Evolutionary conservation across 2,329 filamentous ascomycete species (phyloP).

Genomic region (Penicillium psychrosexuale): DNA sequence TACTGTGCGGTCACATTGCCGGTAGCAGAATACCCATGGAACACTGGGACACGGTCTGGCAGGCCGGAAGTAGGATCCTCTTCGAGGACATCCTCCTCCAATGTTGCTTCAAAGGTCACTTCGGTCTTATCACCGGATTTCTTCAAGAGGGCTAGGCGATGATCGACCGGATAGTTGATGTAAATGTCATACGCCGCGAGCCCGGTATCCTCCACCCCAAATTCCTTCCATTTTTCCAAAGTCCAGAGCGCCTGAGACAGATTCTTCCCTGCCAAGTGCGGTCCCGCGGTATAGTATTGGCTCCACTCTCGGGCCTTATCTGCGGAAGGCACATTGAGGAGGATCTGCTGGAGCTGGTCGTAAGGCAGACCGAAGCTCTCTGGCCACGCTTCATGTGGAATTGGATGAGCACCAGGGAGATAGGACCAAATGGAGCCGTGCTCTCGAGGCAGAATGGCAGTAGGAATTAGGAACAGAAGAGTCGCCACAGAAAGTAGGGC

Average conservation of each 20-base stretch:
- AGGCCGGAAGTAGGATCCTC: constrained; percentile 77
- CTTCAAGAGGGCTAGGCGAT: constrained; percentile 65
- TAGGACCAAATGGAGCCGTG: constrained; percentile 41
- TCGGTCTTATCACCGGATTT: constrained; percentile 45
- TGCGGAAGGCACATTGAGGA: constrained; percentile 54
- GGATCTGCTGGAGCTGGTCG: constrained; percentile 54
- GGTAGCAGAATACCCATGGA: constrained; percentile 90
- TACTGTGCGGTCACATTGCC: constrained; percentile 87
- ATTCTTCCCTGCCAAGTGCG: constrained; percentile 75
- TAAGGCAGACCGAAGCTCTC: constrained; percentile 49
- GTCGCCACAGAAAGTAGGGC: constrained; percentile 38
- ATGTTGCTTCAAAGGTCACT: constrained; percentile 71
- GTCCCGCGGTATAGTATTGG: constrained; percentile 71
- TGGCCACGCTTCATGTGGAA: constrained; percentile 42
- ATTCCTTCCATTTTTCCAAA: constrained; percentile 67
- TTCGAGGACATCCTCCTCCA: constrained; percentile 79
- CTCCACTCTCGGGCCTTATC: constrained; percentile 67
- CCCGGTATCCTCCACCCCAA: constrained; percentile 57
- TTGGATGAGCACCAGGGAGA: constrained; percentile 39
- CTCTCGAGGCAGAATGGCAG: constrained; percentile 37
- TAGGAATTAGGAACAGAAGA: constrained; percentile 43
- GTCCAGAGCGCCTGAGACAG: constrained; percentile 76
- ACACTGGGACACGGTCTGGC: constrained; percentile 73
- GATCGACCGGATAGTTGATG: constrained; percentile 71
- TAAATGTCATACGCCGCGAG: constrained; percentile 73